These are phyloP conservation scores for Fraxinus nigra DNA, from an alignment of 305 asterid species.

Conservation along the genomic window DNA sequence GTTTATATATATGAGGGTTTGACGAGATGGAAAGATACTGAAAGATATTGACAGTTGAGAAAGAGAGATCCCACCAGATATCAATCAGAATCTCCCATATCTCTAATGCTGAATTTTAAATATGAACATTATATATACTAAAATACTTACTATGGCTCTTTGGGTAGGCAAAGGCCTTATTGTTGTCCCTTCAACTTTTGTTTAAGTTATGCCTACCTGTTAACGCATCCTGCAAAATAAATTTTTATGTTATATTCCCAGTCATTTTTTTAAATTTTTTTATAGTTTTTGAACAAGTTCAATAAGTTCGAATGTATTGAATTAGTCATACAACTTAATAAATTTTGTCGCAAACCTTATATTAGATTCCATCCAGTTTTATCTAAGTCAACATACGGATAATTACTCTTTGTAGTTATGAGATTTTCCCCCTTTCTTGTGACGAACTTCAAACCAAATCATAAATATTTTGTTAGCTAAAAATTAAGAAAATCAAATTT, in stretches of 20 bases:
- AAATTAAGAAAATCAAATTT: neutral
- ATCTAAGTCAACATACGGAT: neutral
- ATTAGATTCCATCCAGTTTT: neutral
- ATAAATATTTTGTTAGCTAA: neutral
- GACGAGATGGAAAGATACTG: neutral
- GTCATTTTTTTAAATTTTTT: neutral
- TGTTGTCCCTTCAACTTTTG: neutral
- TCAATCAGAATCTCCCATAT: constrained; percentile 21
- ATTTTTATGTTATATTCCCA: constrained; percentile 2
- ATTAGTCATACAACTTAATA: neutral
- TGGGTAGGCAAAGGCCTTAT: neutral
- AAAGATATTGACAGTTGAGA: constrained; percentile 20
- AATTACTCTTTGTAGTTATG: neutral
- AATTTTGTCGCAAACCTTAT: neutral
- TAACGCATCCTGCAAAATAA: neutral
- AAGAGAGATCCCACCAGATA: constrained; percentile 24
- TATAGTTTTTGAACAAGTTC: neutral
- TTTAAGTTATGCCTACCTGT: neutral
- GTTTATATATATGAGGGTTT: neutral
- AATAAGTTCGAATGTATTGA: neutral
- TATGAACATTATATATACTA: neutral
- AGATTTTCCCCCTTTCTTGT: neutral
- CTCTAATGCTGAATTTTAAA: constrained; percentile 13
- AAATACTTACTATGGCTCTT: neutral
- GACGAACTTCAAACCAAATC: neutral